Percentiles rank a stretch among this genome's conserved stretches.
Conservation (phyloP, 78 protist genomes). For the Dictyostelium purpureum region DNA sequence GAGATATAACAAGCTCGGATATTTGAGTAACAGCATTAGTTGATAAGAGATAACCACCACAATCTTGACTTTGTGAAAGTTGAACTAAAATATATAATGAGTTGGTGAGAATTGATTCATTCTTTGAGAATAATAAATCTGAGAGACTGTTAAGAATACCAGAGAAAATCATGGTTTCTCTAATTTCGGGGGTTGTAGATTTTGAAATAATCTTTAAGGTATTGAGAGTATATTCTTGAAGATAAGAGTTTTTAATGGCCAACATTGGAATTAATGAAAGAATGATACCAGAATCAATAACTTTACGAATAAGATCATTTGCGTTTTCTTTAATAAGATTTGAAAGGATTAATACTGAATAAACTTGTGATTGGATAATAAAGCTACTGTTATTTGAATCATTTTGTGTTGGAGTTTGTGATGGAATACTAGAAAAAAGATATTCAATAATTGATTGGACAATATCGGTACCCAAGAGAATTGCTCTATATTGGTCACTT, state of each 20-base stretch:
- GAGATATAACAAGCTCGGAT: conserved; percentile 29
- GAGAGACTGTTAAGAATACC: conserved; percentile 24
- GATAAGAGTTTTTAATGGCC: conserved; percentile 48
- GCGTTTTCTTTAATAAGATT: conserved; percentile 28
- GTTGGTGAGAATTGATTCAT: conserved; percentile 37
- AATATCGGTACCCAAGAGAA: conserved; percentile 13
- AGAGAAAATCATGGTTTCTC: conserved; percentile 37
- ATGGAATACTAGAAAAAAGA: conserved; percentile 25
- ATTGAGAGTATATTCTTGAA: conserved; percentile 47
- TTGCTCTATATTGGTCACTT: conserved; percentile 37
- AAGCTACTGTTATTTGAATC: background rate
- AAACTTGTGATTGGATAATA: conserved; percentile 59
- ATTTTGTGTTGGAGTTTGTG: background rate
- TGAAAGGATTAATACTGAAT: conserved; percentile 34
- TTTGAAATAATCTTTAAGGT: conserved; percentile 26
- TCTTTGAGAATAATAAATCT: conserved; percentile 11
- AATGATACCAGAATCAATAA: conserved; percentile 60
- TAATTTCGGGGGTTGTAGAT: conserved; percentile 23
- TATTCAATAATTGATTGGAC: conserved; percentile 65
- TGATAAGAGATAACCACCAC: conserved; percentile 49
- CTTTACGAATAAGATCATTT: conserved; percentile 27
- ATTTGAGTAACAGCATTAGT: conserved; percentile 47
- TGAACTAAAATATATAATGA: conserved; percentile 26
- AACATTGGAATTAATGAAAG: conserved; percentile 55
- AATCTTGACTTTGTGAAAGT: conserved; percentile 49